Conservation (phyloP, 805 yeast species). For the Sugiyamaella floridensis region DNA sequence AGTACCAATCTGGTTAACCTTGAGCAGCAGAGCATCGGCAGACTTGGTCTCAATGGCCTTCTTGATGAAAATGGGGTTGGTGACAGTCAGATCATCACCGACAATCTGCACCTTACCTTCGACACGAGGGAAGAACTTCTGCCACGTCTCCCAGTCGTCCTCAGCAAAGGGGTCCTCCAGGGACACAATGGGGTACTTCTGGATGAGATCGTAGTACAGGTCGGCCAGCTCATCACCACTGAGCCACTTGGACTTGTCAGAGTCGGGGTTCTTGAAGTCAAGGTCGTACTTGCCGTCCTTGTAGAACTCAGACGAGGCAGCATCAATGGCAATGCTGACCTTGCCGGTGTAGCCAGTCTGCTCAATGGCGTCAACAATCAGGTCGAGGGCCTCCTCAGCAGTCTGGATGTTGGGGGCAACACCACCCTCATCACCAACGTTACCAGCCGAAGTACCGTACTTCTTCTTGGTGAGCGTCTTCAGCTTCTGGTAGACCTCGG, state of each 20-base stretch:
- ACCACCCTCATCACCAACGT: slow-evolving; percentile 99
- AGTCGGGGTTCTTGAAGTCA: slow-evolving; percentile 96
- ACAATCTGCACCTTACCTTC: slow-evolving; percentile 71
- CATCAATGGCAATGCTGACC: slow-evolving; percentile 88
- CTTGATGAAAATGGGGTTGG: slow-evolving; percentile 92
- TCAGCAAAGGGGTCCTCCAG: slow-evolving; percentile 99
- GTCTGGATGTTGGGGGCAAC: slow-evolving; percentile 97
- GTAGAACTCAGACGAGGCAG: slow-evolving; percentile 97
- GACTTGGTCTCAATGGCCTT: slow-evolving; percentile 96
- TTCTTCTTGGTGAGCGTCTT: slow-evolving; percentile 87
- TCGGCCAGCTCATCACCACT: slow-evolving; percentile 81
- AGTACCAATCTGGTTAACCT: slow-evolving; percentile 99
- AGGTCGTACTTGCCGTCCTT: slow-evolving; percentile 94
- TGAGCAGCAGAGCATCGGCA: slow-evolving; percentile 88
- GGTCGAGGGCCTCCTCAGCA: slow-evolving; percentile 95
- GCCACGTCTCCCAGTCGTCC: slow-evolving; percentile 99
- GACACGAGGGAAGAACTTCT: slow-evolving; percentile 59
- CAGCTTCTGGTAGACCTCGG: slow-evolving; percentile 96
- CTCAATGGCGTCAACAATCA: slow-evolving; percentile 82
- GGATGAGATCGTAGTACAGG: slow-evolving; percentile 70
- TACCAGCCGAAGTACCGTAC: slow-evolving; percentile 98
- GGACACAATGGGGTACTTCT: slow-evolving; percentile 95
- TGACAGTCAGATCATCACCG: slow-evolving; percentile 97
- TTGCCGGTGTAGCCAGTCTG: slow-evolving; percentile 93
- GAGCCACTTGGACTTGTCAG: slow-evolving; percentile 87